phyloP scores from a whole-genome alignment of 2,329 filamentous ascomycete species.

The Bipolaris bicolor region DNA sequence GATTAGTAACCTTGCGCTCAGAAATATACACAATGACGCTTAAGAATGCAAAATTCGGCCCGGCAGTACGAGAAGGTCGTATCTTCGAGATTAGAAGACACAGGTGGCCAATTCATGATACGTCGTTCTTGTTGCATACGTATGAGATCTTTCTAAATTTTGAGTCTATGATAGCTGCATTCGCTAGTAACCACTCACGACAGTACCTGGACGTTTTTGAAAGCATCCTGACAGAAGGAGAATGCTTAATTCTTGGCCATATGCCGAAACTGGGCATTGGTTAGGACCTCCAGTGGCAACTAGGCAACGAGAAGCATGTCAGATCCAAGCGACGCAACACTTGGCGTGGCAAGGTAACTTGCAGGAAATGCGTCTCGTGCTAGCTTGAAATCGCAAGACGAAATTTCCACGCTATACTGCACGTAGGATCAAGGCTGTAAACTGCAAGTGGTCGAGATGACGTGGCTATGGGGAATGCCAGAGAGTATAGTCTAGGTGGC shows the following conservation, averaged over 20 bases:
- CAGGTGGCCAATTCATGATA: not conserved
- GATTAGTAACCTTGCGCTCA: conserved; percentile 7
- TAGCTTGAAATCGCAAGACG: not conserved
- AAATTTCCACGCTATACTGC: not conserved
- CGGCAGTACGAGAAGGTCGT: not conserved
- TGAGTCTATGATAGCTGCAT: not conserved
- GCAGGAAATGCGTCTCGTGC: not conserved
- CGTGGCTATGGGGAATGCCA: not conserved
- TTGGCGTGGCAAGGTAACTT: not conserved
- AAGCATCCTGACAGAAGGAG: not conserved
- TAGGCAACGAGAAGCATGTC: not conserved
- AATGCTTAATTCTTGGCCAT: not conserved
- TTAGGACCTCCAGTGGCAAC: not conserved
- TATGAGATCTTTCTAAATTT: not conserved
- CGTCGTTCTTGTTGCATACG: not conserved
- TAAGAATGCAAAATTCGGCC: not conserved
- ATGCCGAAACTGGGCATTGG: not conserved
- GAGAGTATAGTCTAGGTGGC: not conserved
- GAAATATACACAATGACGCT: not conserved
- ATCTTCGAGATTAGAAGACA: not conserved
- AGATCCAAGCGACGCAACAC: not conserved
- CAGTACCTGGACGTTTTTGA: not conserved
- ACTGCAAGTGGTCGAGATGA: not conserved
- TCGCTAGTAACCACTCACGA: not conserved
- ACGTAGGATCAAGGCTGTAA: not conserved